A percentile compares a stretch with the other conserved stretches of the same genome.
These are phyloP conservation scores for Cyclotella sp. DNA, from an alignment of 108 stramenopile species.

Conservation along the genomic window DNA sequence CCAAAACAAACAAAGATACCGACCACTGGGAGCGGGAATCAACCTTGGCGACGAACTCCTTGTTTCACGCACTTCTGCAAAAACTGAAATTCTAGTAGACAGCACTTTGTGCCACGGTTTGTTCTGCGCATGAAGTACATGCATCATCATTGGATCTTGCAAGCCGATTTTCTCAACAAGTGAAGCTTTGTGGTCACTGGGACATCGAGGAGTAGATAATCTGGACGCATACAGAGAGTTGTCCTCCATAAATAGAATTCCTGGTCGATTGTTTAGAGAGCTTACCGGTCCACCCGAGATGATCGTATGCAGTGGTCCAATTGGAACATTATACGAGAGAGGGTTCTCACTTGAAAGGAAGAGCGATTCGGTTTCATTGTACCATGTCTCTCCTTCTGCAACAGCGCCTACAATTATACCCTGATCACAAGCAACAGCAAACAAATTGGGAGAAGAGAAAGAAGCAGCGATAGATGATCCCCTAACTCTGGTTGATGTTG, in stretches of 20 bases:
- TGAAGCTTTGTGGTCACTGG: slow-evolving; percentile 27
- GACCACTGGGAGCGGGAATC: slow-evolving; percentile 76
- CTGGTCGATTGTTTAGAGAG: slow-evolving; percentile 44
- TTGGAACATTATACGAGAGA: not conserved
- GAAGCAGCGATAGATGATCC: slow-evolving; percentile 31
- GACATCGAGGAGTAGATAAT: slow-evolving; percentile 15
- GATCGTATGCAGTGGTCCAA: slow-evolving; percentile 11
- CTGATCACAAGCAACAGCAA: slow-evolving; percentile 43
- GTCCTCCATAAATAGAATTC: slow-evolving; percentile 40
- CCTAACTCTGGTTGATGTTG: not conserved
- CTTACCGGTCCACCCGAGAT: slow-evolving; percentile 43
- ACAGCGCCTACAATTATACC: slow-evolving; percentile 35
- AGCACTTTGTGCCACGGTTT: slow-evolving; percentile 11
- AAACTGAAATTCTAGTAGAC: slow-evolving; percentile 30
- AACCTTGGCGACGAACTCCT: slow-evolving; percentile 59
- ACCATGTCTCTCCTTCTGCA: slow-evolving; percentile 29
- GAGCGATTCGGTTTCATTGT: slow-evolving; percentile 1
- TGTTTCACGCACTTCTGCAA: slow-evolving; percentile 35
- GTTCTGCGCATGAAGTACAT: slow-evolving; percentile 24
- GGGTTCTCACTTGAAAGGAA: not conserved
- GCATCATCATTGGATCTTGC: slow-evolving; percentile 38
- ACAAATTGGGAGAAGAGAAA: slow-evolving; percentile 16
- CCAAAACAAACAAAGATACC: slow-evolving; percentile 76
- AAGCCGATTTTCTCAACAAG: slow-evolving; percentile 39
- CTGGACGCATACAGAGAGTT: slow-evolving; percentile 41